These are phyloP conservation scores for Fusarium siculi DNA, from an alignment of 2,329 filamentous ascomycete genomes.

Conservation along the genomic window DNA sequence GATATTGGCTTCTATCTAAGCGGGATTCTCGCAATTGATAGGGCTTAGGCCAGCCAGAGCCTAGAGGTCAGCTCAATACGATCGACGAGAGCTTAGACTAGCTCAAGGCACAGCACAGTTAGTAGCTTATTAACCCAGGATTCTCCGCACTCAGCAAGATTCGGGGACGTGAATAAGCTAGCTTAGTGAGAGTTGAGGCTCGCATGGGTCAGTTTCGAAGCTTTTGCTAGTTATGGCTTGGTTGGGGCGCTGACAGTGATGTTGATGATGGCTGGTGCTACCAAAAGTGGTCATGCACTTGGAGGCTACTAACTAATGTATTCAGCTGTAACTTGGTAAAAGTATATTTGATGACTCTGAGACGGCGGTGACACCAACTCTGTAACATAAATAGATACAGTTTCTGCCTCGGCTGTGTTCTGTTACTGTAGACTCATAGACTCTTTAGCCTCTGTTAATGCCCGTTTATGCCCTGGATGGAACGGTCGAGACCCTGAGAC, in stretches of 20 bases:
- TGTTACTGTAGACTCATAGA: neutral
- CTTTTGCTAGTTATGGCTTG: neutral
- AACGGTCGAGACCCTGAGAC: slow-evolving; percentile 34
- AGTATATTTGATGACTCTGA: neutral
- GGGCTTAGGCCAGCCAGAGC: neutral
- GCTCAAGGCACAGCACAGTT: neutral
- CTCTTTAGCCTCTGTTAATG: neutral
- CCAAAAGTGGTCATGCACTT: neutral
- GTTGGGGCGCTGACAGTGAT: neutral
- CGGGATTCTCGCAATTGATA: neutral
- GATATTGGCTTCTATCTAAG: neutral
- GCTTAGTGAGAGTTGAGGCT: slow-evolving; percentile 6
- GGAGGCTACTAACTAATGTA: neutral
- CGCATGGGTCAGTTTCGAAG: neutral
- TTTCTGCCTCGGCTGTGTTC: neutral
- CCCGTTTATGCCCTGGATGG: slow-evolving; percentile 1
- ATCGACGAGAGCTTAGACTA: neutral
- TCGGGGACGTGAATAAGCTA: slow-evolving; percentile 2
- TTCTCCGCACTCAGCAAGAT: neutral
- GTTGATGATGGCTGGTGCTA: neutral
- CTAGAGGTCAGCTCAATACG: neutral
- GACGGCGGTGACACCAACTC: neutral
- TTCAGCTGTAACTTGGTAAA: neutral
- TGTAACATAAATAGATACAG: neutral
- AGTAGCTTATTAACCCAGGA: neutral